These are phyloP conservation scores for Coelastrella sp. DNA, from an alignment of 139 green algal species.

Conservation along the genomic window DNA sequence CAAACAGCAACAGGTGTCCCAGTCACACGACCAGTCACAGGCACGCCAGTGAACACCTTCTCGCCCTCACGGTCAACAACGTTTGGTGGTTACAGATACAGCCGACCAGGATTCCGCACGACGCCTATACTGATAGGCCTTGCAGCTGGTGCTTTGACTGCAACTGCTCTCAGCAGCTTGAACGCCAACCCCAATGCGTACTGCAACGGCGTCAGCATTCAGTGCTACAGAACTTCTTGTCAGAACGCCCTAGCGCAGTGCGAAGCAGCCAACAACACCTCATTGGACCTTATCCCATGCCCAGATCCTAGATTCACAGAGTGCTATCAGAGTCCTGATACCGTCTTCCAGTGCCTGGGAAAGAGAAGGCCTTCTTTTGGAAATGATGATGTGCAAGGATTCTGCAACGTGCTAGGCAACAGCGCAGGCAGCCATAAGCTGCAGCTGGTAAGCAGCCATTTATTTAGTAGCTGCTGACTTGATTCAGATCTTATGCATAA, in stretches of 20 bases:
- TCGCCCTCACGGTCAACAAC: too few species aligned
- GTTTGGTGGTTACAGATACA: background rate
- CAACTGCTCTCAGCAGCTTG: background rate
- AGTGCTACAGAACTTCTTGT: background rate
- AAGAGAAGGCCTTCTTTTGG: background rate
- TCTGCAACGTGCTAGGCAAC: background rate
- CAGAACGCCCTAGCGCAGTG: background rate
- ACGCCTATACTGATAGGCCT: background rate
- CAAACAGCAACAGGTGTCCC: too few species aligned
- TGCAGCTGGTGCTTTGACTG: background rate
- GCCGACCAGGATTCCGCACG: background rate
- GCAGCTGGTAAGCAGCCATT: background rate
- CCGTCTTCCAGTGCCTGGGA: background rate
- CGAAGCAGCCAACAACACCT: background rate
- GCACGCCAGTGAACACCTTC: too few species aligned
- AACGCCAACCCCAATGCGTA: background rate
- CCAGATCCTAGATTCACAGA: background rate
- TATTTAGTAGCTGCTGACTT: too few species aligned
- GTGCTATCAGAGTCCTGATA: background rate
- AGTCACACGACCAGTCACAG: too few species aligned
- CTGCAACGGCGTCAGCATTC: slow-evolving; percentile 2
- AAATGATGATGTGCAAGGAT: background rate
- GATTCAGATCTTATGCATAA: too few species aligned
- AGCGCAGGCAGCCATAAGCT: background rate
- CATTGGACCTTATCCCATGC: background rate